Evolutionary conservation across 345 rosid species (phyloP).

Genomic region (Eucalyptus melliodora): DNA sequence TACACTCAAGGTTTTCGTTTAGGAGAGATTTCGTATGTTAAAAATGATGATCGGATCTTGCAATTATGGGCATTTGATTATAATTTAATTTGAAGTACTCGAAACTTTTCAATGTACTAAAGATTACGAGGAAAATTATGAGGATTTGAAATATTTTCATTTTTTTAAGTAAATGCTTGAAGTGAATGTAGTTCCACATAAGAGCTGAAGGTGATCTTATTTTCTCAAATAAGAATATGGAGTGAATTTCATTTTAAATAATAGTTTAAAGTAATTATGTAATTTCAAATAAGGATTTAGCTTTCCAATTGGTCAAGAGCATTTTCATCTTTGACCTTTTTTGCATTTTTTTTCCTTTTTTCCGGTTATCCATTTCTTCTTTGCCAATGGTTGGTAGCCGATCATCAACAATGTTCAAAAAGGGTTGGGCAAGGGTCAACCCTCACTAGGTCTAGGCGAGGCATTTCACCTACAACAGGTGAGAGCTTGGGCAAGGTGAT

Average conservation of each 20-base stretch:
- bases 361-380: rapidly evolving
- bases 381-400: rapidly evolving
- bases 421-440: no score
- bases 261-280: rapidly evolving
- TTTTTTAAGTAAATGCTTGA: no score
- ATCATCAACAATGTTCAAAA: rapidly evolving
- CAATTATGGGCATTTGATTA: neutral
- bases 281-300: rapidly evolving
- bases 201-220: rapidly evolving
- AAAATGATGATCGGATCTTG: neutral
- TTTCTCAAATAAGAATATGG: rapidly evolving
- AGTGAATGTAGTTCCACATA: rapidly evolving
- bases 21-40: no score
- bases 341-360: rapidly evolving
- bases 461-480: rapidly evolving
- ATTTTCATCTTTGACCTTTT: rapidly evolving
- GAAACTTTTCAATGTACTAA: neutral
- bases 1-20: neutral
- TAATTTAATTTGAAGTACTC: neutral
- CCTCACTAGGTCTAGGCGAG: rapidly evolving
- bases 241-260: no score
- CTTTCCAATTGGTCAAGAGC: rapidly evolving
- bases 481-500: no score
- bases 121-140: rapidly evolving
- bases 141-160: rapidly evolving